Conservation (phyloP, 108 stramenopile species). For the Skeletonema potamos region DNA sequence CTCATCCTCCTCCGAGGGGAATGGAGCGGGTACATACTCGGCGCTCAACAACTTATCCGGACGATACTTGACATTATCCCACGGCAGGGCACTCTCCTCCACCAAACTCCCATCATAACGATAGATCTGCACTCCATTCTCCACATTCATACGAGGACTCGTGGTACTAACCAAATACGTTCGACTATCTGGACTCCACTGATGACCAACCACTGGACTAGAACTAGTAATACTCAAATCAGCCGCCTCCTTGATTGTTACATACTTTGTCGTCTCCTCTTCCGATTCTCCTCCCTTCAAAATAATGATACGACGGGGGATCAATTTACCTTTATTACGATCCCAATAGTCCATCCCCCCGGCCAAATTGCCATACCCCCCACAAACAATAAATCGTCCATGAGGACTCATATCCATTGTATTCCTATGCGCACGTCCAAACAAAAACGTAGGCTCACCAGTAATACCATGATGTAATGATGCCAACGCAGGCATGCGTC, state of each 20-base stretch:
- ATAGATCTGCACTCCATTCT: conserved; percentile 90
- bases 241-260: conserved; percentile 38
- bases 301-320: conserved; percentile 59
- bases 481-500: conserved; percentile 89
- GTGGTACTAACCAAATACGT: conserved; percentile 90
- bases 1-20: not conserved
- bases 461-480: conserved; percentile 89
- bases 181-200: conserved; percentile 93
- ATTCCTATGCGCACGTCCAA: conserved; percentile 94
- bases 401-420: conserved; percentile 88
- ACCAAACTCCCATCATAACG: conserved; percentile 82
- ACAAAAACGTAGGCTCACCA: conserved; percentile 90
- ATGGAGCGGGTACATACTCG: conserved; percentile 64
- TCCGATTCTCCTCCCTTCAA: conserved; percentile 45
- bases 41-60: conserved; percentile 74
- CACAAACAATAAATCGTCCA: conserved; percentile 88
- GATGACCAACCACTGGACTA: conserved; percentile 82
- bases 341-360: conserved; percentile 98
- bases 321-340: conserved; percentile 80
- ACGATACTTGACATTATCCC: conserved; percentile 71
- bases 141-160: conserved; percentile 98
- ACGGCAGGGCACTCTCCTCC: conserved; percentile 50
- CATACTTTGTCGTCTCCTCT: conserved; percentile 19
- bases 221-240: conserved; percentile 58
- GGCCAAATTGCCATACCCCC: conserved; percentile 85